Base-by-base conservation (phyloP, 1,139 yeast genomes). In the Candida sanyaensis region DNA sequence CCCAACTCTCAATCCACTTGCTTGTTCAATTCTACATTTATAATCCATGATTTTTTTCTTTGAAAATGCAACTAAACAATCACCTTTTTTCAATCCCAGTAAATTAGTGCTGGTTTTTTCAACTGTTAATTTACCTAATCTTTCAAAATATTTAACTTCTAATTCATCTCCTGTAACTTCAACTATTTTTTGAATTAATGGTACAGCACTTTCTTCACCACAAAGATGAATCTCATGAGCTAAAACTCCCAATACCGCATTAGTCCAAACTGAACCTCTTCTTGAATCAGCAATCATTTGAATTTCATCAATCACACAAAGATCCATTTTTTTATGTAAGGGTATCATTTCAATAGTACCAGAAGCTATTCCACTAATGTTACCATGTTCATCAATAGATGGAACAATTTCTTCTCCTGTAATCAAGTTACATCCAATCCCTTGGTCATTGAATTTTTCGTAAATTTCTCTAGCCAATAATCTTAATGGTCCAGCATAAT, bases 331-430 rank as follows among this genome's bases (percentile, higher is more conserved):
- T 42, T 77, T 78, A 45, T 72, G 73, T 41, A 83, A 58, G 10
- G 93, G 89, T 23, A 91, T 77, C 99, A 95, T 93, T 61, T 95
- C 99, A 27, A 93, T 86, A 0, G 99, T 93, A 3, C 97, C 96
- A 23, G 96, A 83, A 0, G 95, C 83, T 11, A 92, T 65, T 1
- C 81, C 81, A 12, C 96, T 91, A 6, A 78, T 75, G 44, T 81
- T 80, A 2, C 97, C 97, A 53, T 70, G 74, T 41, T 75, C 76
- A 62, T 89, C 95, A 7, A 81, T 59, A 47, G 84, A 86, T 4
- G 86, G 83, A 17, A 90, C 76, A 13, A 92, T 84, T 64, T 93
- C 98, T 63, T 93, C 99, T 9, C 99, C 99, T 0, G 99, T 93
- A 39, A 90, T 74, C 46, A 93, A 72, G 63, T 92, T 95, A 66